Evolutionary conservation across 2,329 filamentous ascomycete species (phyloP), one percentile per base, ranked within the genome.

Genomic region (Apiospora arundinis): DNA sequence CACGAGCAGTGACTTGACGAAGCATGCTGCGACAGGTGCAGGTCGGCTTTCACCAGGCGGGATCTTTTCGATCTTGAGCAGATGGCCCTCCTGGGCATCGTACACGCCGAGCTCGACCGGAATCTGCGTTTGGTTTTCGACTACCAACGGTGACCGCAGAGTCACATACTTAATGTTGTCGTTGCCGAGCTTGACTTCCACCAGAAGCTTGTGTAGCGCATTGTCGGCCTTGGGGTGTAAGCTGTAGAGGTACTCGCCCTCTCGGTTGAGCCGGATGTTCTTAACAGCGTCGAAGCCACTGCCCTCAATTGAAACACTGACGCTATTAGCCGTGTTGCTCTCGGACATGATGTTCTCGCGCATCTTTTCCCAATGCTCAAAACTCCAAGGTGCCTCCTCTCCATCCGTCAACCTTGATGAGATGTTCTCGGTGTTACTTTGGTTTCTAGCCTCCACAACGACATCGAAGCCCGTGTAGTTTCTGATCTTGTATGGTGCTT

Each of bases 91-190:
- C 73, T 94, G 90, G 0, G 91, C 91, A 80, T 95, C 96, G 79
- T 94, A 98, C 21, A 99, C 91, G 21, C 96, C 97, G 28, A 99
- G 82, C 81, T 99, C 96, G 18, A 99, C 91, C 0, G 96, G 95
- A 60, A 99, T 97, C 79, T 99, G 94, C 0, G 96, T 99, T 74
- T 96, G 93, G 81, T 99, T 99, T 80, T 99, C 96, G 9, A 99
- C 91, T 0, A 98, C 84, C 1, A 99, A 85, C 0, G 96, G 96
- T 23, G 95, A 98, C 37, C 96, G 90, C 78, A 99, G 91, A 1
- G 95, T 99, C 78, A 99, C 97, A 80, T 97, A 97, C 84, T 99
- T 99, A 83, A 99, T 93, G 77, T 98, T 98, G 84, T 99, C 95
- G 0, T 90, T 85, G n/a, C 95, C 96, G 32, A 99, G 87, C 69